A percentile compares a stretch with the other conserved stretches of the same genome.
Evolutionary conservation across 257 asterid species (phyloP).

Genomic region (Striga asiatica): DNA sequence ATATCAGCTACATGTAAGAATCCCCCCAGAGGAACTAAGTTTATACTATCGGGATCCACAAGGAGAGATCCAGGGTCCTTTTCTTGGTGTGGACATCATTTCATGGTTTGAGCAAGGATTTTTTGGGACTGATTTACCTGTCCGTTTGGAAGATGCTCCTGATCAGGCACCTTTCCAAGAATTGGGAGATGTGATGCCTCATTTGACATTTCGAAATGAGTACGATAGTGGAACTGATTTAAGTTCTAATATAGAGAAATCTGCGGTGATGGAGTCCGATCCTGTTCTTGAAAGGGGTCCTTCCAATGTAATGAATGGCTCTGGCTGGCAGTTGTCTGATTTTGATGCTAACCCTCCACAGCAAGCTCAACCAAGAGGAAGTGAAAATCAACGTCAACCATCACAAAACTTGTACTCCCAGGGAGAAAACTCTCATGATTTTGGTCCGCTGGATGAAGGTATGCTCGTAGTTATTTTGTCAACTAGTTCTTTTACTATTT

Average conservation of each 20-base stretch:
- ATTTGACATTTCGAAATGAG: conserved; percentile 41
- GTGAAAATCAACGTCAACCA: conserved; percentile 38
- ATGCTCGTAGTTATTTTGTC: conserved; percentile 14
- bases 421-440: conserved; percentile 37
- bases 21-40: conserved; percentile 76
- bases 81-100: conserved; percentile 88
- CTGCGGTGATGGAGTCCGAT: conserved; percentile 32
- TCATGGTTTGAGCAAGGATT: conserved; percentile 98
- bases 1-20: conserved; percentile 38
- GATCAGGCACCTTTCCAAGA: conserved; percentile 60
- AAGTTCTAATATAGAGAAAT: conserved; percentile 33
- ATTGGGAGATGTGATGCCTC: conserved; percentile 92
- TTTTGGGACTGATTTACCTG: conserved; percentile 87
- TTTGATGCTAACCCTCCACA: conserved; percentile 38
- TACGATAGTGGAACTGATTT: conserved; percentile 28
- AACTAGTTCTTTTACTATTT: conserved; percentile 10
- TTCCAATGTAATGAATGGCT: conserved; percentile 27
- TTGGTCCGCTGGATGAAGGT: conserved; percentile 73
- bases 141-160: conserved; percentile 85
- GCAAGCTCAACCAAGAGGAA: conserved; percentile 29
- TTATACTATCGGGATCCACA: conserved; percentile 89
- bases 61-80: conserved; percentile 96
- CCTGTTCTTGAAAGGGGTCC: conserved; percentile 31
- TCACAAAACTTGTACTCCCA: conserved; percentile 34
- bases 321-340: conserved; percentile 47